Conservation (phyloP, 2,329 filamentous ascomycete species). For the Purpureocillium takamizusanense region DNA sequence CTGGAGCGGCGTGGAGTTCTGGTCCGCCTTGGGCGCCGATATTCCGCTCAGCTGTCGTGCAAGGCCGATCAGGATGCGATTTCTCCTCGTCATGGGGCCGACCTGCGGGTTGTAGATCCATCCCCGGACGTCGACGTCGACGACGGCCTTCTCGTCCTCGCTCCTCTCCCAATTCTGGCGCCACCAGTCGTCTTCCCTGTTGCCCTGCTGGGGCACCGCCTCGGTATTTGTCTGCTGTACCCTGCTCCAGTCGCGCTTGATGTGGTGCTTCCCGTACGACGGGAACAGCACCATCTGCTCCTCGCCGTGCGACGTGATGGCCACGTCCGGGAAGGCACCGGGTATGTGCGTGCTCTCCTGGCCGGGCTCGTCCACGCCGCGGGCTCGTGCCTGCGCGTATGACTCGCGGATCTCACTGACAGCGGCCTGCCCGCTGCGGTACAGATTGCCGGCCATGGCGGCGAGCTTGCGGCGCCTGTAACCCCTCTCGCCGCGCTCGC, state of each 20-base stretch:
- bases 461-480: conserved; percentile 71
- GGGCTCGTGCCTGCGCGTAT: conserved; percentile 43
- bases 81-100: conserved; percentile 78
- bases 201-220: conserved; percentile 25
- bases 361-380: conserved; percentile 18
- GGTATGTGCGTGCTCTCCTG: conserved; percentile 43
- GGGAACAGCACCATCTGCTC: conserved; percentile 95
- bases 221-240: conserved; percentile 14
- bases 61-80: conserved; percentile 76
- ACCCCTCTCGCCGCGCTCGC: conserved; percentile 47
- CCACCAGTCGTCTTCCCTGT: conserved; percentile 66
- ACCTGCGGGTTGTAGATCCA: conserved; percentile 88
- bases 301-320: conserved; percentile 69
- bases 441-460: conserved; percentile 48
- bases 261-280: conserved; percentile 75
- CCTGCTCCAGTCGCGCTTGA: conserved; percentile 35
- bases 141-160: conserved; percentile 74
- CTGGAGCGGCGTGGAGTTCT: conserved; percentile 5
- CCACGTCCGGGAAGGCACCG: conserved; percentile 73
- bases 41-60: conserved; percentile 84
- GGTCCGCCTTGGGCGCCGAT: conserved; percentile 50
- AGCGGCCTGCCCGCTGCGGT: conserved; percentile 45
- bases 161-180: conserved; percentile 67
- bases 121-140: conserved; percentile 89
- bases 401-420: conserved; percentile 51